A percentile compares a stretch with the other conserved stretches of the same genome.
phyloP scores from a whole-genome alignment of 2,329 filamentous ascomycete genomes.

The Pseudohalonectria lignicola region DNA sequence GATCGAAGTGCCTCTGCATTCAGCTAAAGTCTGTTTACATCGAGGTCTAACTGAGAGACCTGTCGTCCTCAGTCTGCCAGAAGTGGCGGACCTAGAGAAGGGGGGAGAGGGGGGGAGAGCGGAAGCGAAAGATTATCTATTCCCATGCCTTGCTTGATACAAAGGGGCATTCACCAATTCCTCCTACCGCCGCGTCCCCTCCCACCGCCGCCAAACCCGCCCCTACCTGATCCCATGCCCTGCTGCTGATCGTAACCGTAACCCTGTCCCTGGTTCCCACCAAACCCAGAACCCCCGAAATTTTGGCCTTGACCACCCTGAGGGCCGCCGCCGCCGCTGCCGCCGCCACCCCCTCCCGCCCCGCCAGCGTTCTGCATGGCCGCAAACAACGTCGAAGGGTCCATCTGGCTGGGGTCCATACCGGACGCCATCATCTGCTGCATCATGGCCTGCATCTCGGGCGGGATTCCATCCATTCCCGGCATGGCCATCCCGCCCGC shows the following conservation, averaged over 20 bases:
- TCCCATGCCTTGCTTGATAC: too few relatives aligned
- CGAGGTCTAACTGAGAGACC: too few relatives aligned
- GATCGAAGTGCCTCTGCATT: too few relatives aligned
- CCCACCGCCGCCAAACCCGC: slow-evolving; percentile 17
- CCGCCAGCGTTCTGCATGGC: slow-evolving; percentile 37
- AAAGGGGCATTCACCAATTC: too few relatives aligned
- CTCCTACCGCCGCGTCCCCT: slow-evolving; percentile 11
- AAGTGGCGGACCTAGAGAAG: too few relatives aligned
- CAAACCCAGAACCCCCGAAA: slow-evolving; percentile 33
- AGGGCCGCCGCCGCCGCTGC: slow-evolving; percentile 23
- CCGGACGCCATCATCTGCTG: slow-evolving; percentile 58
- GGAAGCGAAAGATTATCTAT: too few relatives aligned
- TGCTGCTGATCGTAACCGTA: slow-evolving; percentile 26
- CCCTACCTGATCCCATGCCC: slow-evolving; percentile 21
- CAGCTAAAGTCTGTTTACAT: too few relatives aligned
- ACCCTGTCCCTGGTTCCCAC: slow-evolving; percentile 38
- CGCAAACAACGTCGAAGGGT: slow-evolving; percentile 46
- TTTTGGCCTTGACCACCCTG: slow-evolving; percentile 40
- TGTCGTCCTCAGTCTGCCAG: too few relatives aligned
- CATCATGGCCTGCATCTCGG: slow-evolving; percentile 60
- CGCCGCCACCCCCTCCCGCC: slow-evolving; percentile 29
- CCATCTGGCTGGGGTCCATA: slow-evolving; percentile 57
- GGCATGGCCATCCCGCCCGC: slow-evolving; percentile 36
- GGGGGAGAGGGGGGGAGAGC: too few relatives aligned
- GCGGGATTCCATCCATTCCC: slow-evolving; percentile 52